Percentiles rank a stretch among this genome's conserved stretches.
Conservation (phyloP, 805 yeast species). For the Candida odintsovae region DNA sequence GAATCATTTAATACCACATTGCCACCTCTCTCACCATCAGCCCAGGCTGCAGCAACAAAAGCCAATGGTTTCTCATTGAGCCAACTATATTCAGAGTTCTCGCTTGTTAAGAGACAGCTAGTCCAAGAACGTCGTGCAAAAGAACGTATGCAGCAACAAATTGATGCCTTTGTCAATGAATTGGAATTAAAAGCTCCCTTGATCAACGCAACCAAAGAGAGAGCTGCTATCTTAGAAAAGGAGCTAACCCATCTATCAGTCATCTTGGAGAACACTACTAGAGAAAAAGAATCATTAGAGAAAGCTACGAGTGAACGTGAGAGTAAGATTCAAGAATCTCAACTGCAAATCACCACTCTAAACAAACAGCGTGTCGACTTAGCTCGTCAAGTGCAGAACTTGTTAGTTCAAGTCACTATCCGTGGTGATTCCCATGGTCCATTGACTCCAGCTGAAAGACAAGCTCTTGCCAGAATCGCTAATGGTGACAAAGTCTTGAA, state of each 20-base stretch:
- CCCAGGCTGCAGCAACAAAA: slow-evolving; percentile 45
- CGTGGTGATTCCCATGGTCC: slow-evolving; percentile 54
- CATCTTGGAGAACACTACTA: slow-evolving; percentile 46
- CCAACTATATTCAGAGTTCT: slow-evolving; percentile 59
- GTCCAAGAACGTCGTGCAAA: slow-evolving; percentile 67
- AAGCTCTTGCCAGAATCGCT: slow-evolving; percentile 51
- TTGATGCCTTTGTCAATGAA: slow-evolving; percentile 68
- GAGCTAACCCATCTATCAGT: slow-evolving; percentile 50
- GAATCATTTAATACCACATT: slow-evolving; percentile 18
- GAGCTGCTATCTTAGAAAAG: slow-evolving; percentile 49
- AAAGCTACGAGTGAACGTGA: slow-evolving; percentile 18
- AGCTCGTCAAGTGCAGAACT: slow-evolving; percentile 74
- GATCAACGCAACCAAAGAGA: slow-evolving; percentile 58
- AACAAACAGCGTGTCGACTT: slow-evolving; percentile 62
- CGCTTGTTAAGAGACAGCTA: slow-evolving; percentile 58
- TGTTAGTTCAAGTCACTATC: slow-evolving; percentile 61
- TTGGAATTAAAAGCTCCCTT: slow-evolving; percentile 75
- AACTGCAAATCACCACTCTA: slow-evolving; percentile 35
- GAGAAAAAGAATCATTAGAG: slow-evolving; percentile 38
- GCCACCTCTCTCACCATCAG: slow-evolving; percentile 46
- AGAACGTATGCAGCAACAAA: slow-evolving; percentile 60
- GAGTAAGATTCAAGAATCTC: slow-evolving; percentile 24
- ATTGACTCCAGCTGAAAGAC: slow-evolving; percentile 56
- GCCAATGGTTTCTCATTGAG: slow-evolving; percentile 54
- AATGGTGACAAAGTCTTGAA: slow-evolving; percentile 25